A percentile compares a stretch with the other conserved stretches of the same genome.
phyloP scores from a whole-genome alignment of 2,329 filamentous ascomycete species.

The Aspergillus sp. region DNA sequence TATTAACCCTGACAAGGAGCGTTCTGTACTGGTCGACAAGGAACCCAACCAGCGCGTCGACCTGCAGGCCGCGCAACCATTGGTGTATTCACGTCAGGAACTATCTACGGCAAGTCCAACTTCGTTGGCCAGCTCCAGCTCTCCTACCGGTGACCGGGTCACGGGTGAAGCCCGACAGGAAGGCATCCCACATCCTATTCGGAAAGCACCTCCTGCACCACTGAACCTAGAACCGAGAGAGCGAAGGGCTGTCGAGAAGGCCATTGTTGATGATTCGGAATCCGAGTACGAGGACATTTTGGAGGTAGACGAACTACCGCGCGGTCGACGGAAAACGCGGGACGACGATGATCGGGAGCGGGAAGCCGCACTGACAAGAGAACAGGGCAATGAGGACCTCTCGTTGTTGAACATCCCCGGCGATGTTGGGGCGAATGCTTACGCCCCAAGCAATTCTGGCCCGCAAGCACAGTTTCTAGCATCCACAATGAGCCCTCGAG shows the following conservation, averaged over 20 bases:
- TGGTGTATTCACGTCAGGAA: slow-evolving; percentile 14
- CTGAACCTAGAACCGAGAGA: slow-evolving; percentile 62
- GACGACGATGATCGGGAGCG: slow-evolving; percentile 83
- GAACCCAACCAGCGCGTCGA: slow-evolving; percentile 7
- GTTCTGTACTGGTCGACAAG: not conserved
- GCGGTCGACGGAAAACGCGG: slow-evolving; percentile 78
- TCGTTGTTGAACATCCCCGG: slow-evolving; percentile 7
- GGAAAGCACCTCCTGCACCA: slow-evolving; percentile 83
- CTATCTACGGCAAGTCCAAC: slow-evolving; percentile 15
- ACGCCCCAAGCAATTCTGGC: not conserved
- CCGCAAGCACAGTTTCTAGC: slow-evolving; percentile 17
- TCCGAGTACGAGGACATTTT: slow-evolving; percentile 81
- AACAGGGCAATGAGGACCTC: slow-evolving; percentile 44
- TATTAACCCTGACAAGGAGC: not conserved
- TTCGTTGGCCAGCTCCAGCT: slow-evolving; percentile 20
- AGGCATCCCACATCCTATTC: slow-evolving; percentile 56
- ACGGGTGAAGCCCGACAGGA: slow-evolving; percentile 16
- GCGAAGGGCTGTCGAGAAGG: slow-evolving; percentile 42
- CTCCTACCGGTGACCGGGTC: slow-evolving; percentile 14
- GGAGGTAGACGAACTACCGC: slow-evolving; percentile 64
- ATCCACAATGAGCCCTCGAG: slow-evolving; percentile 29
- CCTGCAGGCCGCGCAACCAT: slow-evolving; percentile 9
- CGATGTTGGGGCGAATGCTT: not conserved
- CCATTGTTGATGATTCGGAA: slow-evolving; percentile 62
- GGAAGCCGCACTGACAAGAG: slow-evolving; percentile 66